These are phyloP conservation scores for Plasmodium sp. DNA, from an alignment of 169 alveolate species.

Conservation along the genomic window DNA sequence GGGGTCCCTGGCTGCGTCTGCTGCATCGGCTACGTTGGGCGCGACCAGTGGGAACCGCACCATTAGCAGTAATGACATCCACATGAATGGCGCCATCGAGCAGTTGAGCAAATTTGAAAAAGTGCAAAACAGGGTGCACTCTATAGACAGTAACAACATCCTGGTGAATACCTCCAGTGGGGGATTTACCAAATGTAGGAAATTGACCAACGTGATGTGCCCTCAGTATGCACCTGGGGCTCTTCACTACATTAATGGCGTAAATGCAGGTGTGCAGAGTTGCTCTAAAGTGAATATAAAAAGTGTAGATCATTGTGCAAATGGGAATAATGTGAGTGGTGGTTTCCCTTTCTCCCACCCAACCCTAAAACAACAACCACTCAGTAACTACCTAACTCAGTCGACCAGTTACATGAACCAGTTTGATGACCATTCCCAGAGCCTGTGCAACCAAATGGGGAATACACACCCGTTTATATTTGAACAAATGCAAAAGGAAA, in stretches of 20 bases:
- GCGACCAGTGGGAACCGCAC: neutral
- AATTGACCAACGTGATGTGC: neutral
- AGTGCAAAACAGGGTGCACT: neutral
- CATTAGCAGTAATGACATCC: neutral
- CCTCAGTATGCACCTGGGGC: neutral
- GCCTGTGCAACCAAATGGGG: neutral
- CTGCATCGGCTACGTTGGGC: neutral
- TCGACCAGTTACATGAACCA: neutral
- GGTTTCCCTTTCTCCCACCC: neutral
- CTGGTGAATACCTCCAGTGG: neutral
- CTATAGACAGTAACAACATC: neutral
- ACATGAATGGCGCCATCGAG: neutral
- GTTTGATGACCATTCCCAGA: neutral
- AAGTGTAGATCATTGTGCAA: neutral
- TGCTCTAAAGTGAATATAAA: neutral
- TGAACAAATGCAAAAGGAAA: conserved; percentile 24
- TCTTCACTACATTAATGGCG: neutral
- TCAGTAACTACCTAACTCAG: neutral
- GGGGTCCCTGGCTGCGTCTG: neutral
- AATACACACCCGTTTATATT: neutral
- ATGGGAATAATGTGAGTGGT: neutral
- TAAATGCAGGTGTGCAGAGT: neutral
- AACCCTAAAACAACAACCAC: neutral
- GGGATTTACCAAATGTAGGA: neutral
- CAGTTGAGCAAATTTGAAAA: neutral